Evolutionary conservation across 2,329 filamentous ascomycete genomes (phyloP).

Genomic region (Botrytis elliptica): DNA sequence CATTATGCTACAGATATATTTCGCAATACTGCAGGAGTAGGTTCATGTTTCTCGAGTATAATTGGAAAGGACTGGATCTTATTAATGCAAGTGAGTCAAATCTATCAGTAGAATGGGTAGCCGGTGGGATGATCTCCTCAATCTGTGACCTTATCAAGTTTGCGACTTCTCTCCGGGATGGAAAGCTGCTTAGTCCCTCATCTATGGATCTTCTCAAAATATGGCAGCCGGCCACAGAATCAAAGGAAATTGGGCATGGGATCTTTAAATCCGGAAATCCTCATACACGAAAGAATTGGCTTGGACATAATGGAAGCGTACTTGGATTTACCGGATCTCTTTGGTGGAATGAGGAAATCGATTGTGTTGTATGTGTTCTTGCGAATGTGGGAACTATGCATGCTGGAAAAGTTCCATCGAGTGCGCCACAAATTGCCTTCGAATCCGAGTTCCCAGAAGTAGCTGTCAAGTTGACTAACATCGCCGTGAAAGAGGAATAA

Average conservation of each 20-base stretch:
- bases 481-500: background rate
- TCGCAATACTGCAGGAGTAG: conserved; percentile 22
- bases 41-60: conserved; percentile 16
- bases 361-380: conserved; percentile 24
- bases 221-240: conserved; percentile 7
- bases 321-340: conserved; percentile 24
- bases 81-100: conserved; percentile 25
- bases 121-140: conserved; percentile 24
- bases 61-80: background rate
- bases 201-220: conserved; percentile 21
- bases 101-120: conserved; percentile 25
- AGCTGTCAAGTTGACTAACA: conserved; percentile 13
- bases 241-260: conserved; percentile 21
- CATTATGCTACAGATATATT: conserved; percentile 23
- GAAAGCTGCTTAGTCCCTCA: conserved; percentile 16
- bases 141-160: conserved; percentile 24
- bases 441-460: conserved; percentile 17
- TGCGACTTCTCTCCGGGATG: conserved; percentile 21
- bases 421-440: conserved; percentile 12
- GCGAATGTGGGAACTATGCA: conserved; percentile 28
- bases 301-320: conserved; percentile 26
- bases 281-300: conserved; percentile 15
- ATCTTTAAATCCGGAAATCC: conserved; percentile 18
- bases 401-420: conserved; percentile 19
- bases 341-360: conserved; percentile 24